Percentiles rank a stretch among this genome's conserved stretches.
These are phyloP conservation scores for Bondarzewia mesenterica DNA, from an alignment of 1,284 basidiomycete genomes.

Conservation along the genomic window DNA sequence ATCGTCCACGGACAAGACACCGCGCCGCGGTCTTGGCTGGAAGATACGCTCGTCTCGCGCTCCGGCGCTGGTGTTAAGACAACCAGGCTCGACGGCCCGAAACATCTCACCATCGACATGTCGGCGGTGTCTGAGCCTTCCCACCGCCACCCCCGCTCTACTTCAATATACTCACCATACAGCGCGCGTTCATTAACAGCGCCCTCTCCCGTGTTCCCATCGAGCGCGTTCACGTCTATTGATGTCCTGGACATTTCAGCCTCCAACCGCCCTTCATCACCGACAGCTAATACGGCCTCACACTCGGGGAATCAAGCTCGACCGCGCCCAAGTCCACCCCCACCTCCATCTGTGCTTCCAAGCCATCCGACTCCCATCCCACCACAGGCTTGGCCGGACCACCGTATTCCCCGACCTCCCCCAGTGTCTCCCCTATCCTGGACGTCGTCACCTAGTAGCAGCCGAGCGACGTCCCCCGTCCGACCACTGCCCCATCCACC, in stretches of 20 bases:
- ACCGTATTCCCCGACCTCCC: background rate
- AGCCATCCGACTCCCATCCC: background rate
- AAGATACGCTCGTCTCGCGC: slow-evolving; percentile 7
- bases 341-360: background rate
- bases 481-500: background rate
- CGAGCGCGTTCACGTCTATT: background rate
- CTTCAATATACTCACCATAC: background rate
- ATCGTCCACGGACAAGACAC: slow-evolving; percentile 13
- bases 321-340: background rate
- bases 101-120: background rate
- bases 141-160: background rate
- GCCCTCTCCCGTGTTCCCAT: background rate
- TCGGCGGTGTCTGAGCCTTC: background rate
- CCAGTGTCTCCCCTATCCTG: background rate
- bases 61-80: too few species aligned
- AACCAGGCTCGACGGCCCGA: background rate
- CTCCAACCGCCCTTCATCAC: slow-evolving; percentile 2
- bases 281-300: too few species aligned
- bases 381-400: background rate
- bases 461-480: background rate
- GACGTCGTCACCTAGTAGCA: background rate
- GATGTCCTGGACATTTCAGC: slow-evolving; percentile 13
- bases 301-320: too few species aligned
- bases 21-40: slow-evolving; percentile 13
- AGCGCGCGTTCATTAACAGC: background rate